phyloP scores from a whole-genome alignment of 805 yeast species.

The Nakazawaea ambrosiae region DNA sequence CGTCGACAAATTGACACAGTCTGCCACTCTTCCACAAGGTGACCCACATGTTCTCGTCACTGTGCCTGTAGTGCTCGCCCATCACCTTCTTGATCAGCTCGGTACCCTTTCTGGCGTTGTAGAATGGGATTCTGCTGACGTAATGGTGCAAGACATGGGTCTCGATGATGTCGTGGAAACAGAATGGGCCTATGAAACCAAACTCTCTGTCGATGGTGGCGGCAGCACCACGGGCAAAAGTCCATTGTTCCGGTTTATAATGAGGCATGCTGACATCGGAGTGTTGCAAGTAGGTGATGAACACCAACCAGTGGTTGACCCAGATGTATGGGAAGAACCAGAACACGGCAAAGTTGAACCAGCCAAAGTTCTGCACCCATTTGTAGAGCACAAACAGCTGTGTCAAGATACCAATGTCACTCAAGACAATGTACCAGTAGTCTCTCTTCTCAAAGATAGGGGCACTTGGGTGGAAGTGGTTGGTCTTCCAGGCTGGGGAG shows the following conservation, averaged over 20 bases:
- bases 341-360: constrained; percentile 53
- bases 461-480: constrained; percentile 68
- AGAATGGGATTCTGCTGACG: constrained; percentile 48
- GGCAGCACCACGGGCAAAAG: constrained; percentile 84
- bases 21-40: constrained; percentile 53
- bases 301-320: constrained; percentile 88
- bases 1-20: constrained; percentile 67
- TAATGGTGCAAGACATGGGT: constrained; percentile 54
- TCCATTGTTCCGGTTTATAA: constrained; percentile 72
- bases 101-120: constrained; percentile 47
- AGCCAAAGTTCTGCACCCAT: constrained; percentile 58
- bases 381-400: constrained; percentile 47
- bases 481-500: constrained; percentile 37
- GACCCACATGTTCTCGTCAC: constrained; percentile 50
- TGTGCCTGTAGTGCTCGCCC: constrained; percentile 43
- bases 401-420: constrained; percentile 63
- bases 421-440: constrained; percentile 61
- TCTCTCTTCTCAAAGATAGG: constrained; percentile 71
- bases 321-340: constrained; percentile 74
- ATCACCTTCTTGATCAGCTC: constrained; percentile 44
- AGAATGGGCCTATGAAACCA: constrained; percentile 69
- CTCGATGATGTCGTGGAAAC: constrained; percentile 80
- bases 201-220: constrained; percentile 82
- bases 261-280: constrained; percentile 77
- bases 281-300: constrained; percentile 81